Conservation (phyloP, 495 filamentous ascomycete species). For the Astrothelium subdiscretum region DNA sequence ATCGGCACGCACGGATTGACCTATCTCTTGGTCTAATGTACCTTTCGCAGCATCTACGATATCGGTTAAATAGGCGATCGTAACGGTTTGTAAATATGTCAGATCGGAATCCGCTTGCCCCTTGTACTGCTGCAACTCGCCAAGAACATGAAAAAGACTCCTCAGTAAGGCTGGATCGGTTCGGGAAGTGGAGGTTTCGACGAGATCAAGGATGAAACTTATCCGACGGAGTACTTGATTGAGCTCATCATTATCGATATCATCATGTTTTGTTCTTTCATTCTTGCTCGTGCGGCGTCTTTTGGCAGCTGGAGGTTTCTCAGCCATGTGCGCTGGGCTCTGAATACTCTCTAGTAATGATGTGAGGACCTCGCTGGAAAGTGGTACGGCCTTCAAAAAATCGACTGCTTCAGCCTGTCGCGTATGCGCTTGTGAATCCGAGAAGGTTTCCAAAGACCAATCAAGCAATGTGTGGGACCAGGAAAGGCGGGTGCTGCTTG, state of each 20-base stretch:
- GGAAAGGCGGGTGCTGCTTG: not conserved
- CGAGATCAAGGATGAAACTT: constrained; percentile 77
- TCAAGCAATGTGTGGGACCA: not conserved
- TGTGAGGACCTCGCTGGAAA: constrained; percentile 58
- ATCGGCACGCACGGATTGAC: constrained; percentile 65
- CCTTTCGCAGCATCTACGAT: constrained; percentile 65
- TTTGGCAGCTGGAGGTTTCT: constrained; percentile 57
- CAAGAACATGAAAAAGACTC: constrained; percentile 67
- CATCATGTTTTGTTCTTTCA: constrained; percentile 36
- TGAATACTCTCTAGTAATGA: constrained; percentile 59
- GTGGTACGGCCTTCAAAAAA: constrained; percentile 51
- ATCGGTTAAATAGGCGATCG: constrained; percentile 61
- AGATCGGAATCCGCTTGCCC: constrained; percentile 60
- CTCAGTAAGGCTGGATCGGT: constrained; percentile 60
- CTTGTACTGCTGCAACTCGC: constrained; percentile 73
- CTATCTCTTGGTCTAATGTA: constrained; percentile 43
- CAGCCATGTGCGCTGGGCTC: constrained; percentile 48
- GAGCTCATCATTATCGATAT: constrained; percentile 42
- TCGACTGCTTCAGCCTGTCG: constrained; percentile 47
- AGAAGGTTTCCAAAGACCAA: not conserved
- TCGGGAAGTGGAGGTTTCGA: constrained; percentile 64
- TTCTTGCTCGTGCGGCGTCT: constrained; percentile 61
- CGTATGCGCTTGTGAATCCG: constrained; percentile 8
- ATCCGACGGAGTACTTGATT: constrained; percentile 54
- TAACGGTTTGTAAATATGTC: constrained; percentile 72